A percentile compares a stretch with the other conserved stretches of the same genome.
phyloP scores from a whole-genome alignment of 495 filamentous ascomycete genomes.

The Pyrenopolyporus hunteri region DNA sequence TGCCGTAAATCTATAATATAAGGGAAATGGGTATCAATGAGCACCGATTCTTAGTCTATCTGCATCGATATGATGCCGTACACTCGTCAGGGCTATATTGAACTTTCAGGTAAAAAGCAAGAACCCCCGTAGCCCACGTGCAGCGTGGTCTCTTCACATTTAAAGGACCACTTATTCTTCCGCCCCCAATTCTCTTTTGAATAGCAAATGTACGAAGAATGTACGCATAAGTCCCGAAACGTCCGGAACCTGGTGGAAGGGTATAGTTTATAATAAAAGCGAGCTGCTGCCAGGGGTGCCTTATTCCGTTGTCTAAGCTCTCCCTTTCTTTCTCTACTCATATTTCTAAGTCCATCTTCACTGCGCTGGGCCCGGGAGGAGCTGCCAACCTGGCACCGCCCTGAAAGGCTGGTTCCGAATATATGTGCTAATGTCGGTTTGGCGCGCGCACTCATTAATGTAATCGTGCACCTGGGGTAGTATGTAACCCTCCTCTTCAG shows the following conservation, averaged over 20 bases:
- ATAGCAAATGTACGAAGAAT: no score
- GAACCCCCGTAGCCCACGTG: background rate
- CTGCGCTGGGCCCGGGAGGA: background rate
- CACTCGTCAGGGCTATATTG: background rate
- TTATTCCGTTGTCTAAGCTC: background rate
- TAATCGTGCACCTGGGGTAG: slow-evolving; percentile 58
- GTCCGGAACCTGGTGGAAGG: no score
- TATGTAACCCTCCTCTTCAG: slow-evolving; percentile 43
- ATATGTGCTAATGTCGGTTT: slow-evolving; percentile 55
- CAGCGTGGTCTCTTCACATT: background rate
- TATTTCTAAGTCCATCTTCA: no score
- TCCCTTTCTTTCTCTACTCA: background rate
- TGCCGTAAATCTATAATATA: no score
- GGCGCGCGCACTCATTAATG: slow-evolving; percentile 49
- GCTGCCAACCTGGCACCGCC: background rate
- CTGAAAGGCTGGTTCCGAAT: slow-evolving; percentile 47
- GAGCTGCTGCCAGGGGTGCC: no score
- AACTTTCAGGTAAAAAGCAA: background rate
- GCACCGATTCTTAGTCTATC: background rate
- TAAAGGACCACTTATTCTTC: background rate
- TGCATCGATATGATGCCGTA: background rate
- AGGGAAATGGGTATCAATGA: background rate
- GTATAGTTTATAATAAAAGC: no score
- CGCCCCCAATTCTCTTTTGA: background rate
- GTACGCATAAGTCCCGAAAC: no score